Evolutionary conservation across 225 moss, liverwort and hornwort genomes (phyloP).

Genomic region (Polytrichum commune): DNA sequence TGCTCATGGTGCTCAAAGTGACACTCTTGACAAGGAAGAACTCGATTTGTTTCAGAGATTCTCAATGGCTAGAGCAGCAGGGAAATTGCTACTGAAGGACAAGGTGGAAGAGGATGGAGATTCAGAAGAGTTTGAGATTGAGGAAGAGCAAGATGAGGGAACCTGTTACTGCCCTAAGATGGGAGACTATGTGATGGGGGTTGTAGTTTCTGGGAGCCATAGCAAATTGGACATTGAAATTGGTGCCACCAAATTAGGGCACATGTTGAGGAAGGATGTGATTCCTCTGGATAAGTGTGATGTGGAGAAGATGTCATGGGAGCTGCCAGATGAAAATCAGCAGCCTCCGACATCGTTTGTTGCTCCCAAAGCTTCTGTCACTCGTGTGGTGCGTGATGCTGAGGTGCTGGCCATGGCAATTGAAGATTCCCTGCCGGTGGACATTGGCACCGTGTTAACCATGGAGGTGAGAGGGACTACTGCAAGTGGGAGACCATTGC

Average conservation of each 20-base stretch:
- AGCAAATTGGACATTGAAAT: conserved; percentile 64
- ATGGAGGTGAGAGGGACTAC: conserved; percentile 56
- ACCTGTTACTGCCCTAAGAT: conserved; percentile 56
- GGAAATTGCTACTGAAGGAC: conserved; percentile 19
- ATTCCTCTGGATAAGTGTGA: conserved; percentile 59
- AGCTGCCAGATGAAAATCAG: conserved; percentile 22
- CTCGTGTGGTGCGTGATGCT: conserved; percentile 40
- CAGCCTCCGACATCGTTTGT: too few relatives aligned
- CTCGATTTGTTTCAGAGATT: conserved; percentile 24
- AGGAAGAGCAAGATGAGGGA: conserved; percentile 21
- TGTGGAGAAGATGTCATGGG: conserved; percentile 46
- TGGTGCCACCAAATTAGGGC: conserved; percentile 59
- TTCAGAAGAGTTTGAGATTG: conserved; percentile 2
- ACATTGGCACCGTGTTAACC: conserved; percentile 56
- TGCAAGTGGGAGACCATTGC: conserved; percentile 63
- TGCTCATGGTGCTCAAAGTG: not conserved
- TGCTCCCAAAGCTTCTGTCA: too few relatives aligned
- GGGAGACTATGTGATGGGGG: conserved; percentile 70
- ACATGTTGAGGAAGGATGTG: conserved; percentile 67
- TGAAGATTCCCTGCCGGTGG: conserved; percentile 32
- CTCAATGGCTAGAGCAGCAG: conserved; percentile 30
- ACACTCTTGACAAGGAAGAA: conserved; percentile 2
- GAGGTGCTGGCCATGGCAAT: conserved; percentile 32
- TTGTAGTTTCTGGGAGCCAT: conserved; percentile 55
- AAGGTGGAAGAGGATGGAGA: not conserved